These are phyloP conservation scores for Pseudocercospora fijiensis DNA, from an alignment of 2,329 filamentous ascomycete species.

Conservation along the genomic window DNA sequence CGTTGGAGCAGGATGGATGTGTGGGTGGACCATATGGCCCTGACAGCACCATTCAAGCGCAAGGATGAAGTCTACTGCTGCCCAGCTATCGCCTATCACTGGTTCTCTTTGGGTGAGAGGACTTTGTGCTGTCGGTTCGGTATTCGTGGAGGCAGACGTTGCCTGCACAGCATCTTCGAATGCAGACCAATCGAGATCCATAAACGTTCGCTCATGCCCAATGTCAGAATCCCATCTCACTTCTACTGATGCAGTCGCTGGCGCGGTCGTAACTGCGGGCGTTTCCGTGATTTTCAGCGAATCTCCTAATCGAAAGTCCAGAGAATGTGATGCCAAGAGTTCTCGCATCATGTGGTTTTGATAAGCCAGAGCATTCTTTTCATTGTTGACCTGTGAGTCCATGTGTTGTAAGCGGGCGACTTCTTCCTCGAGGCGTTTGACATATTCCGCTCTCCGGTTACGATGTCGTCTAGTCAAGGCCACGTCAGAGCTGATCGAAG, in stretches of 20 bases:
- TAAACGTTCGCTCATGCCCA: slow-evolving; percentile 26
- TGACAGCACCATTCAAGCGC: slow-evolving; percentile 30
- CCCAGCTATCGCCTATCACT: slow-evolving; percentile 19
- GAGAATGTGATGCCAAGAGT: slow-evolving; percentile 18
- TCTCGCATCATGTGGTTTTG: slow-evolving; percentile 26
- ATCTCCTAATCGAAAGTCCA: slow-evolving; percentile 18
- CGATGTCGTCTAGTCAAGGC: slow-evolving; percentile 26
- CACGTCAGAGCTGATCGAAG: background rate
- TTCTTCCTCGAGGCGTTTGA: slow-evolving; percentile 26
- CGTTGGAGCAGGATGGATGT: slow-evolving; percentile 21
- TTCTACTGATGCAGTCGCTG: slow-evolving; percentile 17
- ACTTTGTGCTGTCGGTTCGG: background rate
- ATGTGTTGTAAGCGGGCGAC: slow-evolving; percentile 26
- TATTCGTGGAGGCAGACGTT: background rate
- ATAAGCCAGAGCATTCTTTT: slow-evolving; percentile 25
- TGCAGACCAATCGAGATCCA: slow-evolving; percentile 19
- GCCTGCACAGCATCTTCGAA: slow-evolving; percentile 6
- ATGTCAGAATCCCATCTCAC: slow-evolving; percentile 25
- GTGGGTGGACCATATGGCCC: slow-evolving; percentile 22
- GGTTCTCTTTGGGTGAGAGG: background rate
- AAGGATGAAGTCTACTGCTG: slow-evolving; percentile 31
- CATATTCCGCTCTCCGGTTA: slow-evolving; percentile 29
- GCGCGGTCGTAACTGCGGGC: background rate
- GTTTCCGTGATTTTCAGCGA: slow-evolving; percentile 5
- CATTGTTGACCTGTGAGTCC: slow-evolving; percentile 24